These are phyloP conservation scores for Thuidium tamariscinum DNA, from an alignment of 225 moss, liverwort and hornwort species.

Conservation along the genomic window DNA sequence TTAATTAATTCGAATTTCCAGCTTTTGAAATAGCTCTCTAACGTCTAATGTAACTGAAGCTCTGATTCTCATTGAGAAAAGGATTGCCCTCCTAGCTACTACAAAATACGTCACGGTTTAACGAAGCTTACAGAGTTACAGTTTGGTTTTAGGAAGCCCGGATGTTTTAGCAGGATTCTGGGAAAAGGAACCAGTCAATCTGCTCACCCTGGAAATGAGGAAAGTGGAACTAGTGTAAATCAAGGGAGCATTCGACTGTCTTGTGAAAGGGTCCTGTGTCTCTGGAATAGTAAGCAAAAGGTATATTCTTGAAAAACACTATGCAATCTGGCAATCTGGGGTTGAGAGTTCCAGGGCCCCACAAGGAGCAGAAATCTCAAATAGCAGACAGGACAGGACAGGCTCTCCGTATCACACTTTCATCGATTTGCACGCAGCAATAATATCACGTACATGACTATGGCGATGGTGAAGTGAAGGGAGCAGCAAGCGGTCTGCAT, in stretches of 20 bases:
- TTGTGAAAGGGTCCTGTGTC: neutral
- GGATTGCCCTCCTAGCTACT: too few species aligned
- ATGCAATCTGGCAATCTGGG: neutral
- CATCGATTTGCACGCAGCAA: neutral
- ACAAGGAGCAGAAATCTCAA: neutral
- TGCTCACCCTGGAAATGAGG: neutral
- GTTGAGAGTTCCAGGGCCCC: neutral
- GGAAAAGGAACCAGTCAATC: neutral
- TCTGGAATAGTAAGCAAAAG: neutral
- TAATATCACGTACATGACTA: neutral
- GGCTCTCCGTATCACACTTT: neutral
- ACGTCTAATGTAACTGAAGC: neutral
- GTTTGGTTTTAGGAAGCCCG: neutral
- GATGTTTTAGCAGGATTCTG: neutral
- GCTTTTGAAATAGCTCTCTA: neutral
- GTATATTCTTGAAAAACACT: neutral
- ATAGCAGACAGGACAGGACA: neutral
- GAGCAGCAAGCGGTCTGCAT: neutral
- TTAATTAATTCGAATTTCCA: neutral
- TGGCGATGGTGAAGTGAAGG: neutral
- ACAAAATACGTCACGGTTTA: neutral
- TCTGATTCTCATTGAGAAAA: neutral
- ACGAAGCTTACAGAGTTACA: neutral
- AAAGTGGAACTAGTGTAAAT: neutral
- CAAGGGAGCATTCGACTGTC: neutral